Base-by-base conservation (phyloP, 768 basidiomycete species). In the Serpula lacrymans region DNA sequence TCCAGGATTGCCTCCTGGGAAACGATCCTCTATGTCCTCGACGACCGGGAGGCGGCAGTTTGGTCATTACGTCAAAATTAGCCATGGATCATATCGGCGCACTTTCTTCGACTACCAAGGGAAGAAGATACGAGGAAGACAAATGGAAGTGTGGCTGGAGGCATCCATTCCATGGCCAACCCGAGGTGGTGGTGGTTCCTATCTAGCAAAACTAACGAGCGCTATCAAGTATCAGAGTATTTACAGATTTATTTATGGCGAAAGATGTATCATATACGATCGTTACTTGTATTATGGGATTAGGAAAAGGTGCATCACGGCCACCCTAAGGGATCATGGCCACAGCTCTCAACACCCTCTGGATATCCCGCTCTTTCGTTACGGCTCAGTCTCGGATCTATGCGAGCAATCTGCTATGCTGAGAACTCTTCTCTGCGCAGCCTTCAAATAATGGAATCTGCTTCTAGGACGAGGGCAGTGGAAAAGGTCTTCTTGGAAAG, bases 341-440 rank as follows among this genome's bases (percentile, higher is more conserved):
- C 27, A 63, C 53, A 22, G 46, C 33, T 42, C 45, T 45, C 28
- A 60, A 50, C 23, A 52, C 54, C 30, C 45, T 47, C 44, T 57
- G 49, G 52, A 69, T 54, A 64, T 73, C 55, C 39, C 48, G 46
- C 34, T 69, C 69, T 41, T 58, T 29, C 55, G 66, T 57, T 4
- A 77, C 78, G 0, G 81, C 73, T 84, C 82, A 83, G 20, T 65
- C 72, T 30, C 52, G 47, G 24, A 84, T 58, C 82, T 83, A 86
- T 31, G 42, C 41, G 28, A 73, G 60, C 16, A 82, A 50, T 49
- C 53, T 61, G 32, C 46, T 45, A 60, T 77, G 78, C 34, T 58
- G 58, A 46, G 50, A 63, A 31, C 49, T 50, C 28, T 62, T 55
- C 37, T 50, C 61, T 55, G 64, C 68, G 40, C 63, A 61, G 11